Evolutionary conservation across 31 red algal species (phyloP).

Genomic region (Asparagopsis taxiformis): DNA sequence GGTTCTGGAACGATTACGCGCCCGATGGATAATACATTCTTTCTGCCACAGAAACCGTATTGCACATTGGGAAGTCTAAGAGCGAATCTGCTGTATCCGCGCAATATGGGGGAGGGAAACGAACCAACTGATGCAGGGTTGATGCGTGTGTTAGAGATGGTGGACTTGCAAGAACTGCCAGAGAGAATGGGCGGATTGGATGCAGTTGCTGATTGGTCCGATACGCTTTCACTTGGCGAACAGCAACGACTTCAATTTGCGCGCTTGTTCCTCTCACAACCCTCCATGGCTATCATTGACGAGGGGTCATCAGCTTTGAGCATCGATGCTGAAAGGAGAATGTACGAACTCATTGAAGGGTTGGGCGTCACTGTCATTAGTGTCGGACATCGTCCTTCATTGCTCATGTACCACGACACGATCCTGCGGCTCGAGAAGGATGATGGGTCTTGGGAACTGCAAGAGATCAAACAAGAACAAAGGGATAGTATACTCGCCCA

Average conservation of each 20-base stretch:
- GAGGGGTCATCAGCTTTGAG: constrained; percentile 82
- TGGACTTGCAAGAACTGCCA: constrained; percentile 59
- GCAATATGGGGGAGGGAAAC: not conserved
- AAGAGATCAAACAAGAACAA: constrained; percentile 49
- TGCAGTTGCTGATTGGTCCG: constrained; percentile 76
- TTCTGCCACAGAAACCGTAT: constrained; percentile 93
- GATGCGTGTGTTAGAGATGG: constrained; percentile 41
- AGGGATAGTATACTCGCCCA: constrained; percentile 35
- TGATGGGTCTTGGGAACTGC: constrained; percentile 21
- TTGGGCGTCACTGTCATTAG: constrained; percentile 61
- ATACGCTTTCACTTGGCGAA: constrained; percentile 82
- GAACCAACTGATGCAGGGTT: constrained; percentile 38
- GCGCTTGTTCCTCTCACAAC: constrained; percentile 62
- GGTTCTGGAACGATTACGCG: constrained; percentile 70
- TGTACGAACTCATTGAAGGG: constrained; percentile 70
- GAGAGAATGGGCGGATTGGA: constrained; percentile 66
- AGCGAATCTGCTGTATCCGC: constrained; percentile 82
- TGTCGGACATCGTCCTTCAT: constrained; percentile 86
- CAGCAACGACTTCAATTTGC: constrained; percentile 90
- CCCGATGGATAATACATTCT: constrained; percentile 53
- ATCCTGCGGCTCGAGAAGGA: constrained; percentile 42
- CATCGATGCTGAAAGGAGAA: constrained; percentile 60
- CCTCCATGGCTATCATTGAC: constrained; percentile 75
- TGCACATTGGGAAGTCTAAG: constrained; percentile 83
- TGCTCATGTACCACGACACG: constrained; percentile 76